phyloP scores from a whole-genome alignment of 164 flowering plant species.

The Liriodendron chinense region DNA sequence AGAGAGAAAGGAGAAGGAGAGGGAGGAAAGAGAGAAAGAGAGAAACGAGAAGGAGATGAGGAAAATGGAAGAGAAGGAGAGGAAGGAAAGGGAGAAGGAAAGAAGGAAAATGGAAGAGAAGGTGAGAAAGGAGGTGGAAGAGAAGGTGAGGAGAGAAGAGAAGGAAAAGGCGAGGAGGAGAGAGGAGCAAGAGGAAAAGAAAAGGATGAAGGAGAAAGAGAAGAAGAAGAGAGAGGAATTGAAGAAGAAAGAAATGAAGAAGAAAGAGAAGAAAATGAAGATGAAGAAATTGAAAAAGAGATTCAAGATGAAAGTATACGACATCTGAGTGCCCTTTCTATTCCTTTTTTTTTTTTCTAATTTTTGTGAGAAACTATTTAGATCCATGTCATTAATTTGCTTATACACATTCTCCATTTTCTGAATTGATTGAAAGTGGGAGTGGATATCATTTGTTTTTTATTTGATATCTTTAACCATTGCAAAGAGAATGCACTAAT shows the following conservation, averaged over 20 bases:
- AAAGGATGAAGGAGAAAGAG: background rate
- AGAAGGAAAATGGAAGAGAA: background rate
- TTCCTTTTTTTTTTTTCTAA: no score
- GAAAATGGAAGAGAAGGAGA: background rate
- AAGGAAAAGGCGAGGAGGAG: background rate
- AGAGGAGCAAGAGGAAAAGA: background rate
- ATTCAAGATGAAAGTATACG: background rate
- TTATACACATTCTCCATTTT: no score
- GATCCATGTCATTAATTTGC: no score
- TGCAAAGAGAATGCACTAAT: no score
- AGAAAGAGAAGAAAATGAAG: background rate
- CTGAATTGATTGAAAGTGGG: background rate
- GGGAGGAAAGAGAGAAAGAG: background rate
- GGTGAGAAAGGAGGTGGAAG: background rate
- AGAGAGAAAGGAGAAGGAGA: background rate
- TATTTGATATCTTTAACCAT: no score
- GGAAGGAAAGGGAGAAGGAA: background rate
- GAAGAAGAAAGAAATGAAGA: background rate
- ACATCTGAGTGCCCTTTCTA: background rate
- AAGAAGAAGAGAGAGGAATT: background rate
- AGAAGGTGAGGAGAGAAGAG: background rate
- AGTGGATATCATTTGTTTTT: no score
- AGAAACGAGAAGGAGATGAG: no score
- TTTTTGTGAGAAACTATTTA: no score
- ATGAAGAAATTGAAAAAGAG: background rate